Percentiles rank a stretch among this genome's conserved stretches.
These are phyloP conservation scores for Kwoniella shivajii DNA, from an alignment of 1,284 basidiomycete genomes.

Conservation along the genomic window DNA sequence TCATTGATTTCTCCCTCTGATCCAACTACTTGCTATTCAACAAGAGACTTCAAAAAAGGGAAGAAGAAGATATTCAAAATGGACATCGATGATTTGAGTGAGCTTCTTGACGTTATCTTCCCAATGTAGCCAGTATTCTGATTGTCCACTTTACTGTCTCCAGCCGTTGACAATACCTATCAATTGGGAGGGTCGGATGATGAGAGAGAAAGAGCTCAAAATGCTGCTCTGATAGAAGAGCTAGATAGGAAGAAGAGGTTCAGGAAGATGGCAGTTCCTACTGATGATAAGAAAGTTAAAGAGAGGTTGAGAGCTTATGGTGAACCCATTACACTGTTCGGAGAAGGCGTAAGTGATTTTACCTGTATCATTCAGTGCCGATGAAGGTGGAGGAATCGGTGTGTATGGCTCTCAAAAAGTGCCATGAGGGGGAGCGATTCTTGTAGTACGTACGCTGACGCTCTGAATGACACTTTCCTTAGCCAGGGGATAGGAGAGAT, in stretches of 20 bases:
- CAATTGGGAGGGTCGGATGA: slow-evolving; percentile 52
- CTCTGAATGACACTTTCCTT: background rate
- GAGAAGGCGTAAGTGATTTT: slow-evolving; percentile 75
- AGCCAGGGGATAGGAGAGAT: slow-evolving; percentile 71
- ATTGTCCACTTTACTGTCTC: background rate
- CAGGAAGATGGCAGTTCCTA: slow-evolving; percentile 91
- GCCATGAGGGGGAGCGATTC: background rate
- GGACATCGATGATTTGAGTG: slow-evolving; percentile 49
- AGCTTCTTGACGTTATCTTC: slow-evolving; percentile 6
- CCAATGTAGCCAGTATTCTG: background rate
- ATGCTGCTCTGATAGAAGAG: slow-evolving; percentile 82
- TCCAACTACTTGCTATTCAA: too few species aligned
- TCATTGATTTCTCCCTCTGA: background rate
- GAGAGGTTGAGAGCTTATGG: slow-evolving; percentile 85
- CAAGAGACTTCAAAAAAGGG: background rate
- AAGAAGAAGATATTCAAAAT: slow-evolving; percentile 14
- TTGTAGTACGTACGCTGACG: background rate
- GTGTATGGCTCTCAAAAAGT: background rate
- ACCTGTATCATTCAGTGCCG: background rate
- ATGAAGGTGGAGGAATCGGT: background rate
- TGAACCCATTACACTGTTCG: slow-evolving; percentile 95
- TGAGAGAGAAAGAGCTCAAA: slow-evolving; percentile 55
- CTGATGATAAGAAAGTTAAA: slow-evolving; percentile 91
- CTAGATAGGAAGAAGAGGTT: slow-evolving; percentile 94
- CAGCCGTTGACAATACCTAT: slow-evolving; percentile 52